Evolutionary conservation across 1,284 basidiomycete genomes (phyloP).

Genomic region (Pseudozyma flocculosa): DNA sequence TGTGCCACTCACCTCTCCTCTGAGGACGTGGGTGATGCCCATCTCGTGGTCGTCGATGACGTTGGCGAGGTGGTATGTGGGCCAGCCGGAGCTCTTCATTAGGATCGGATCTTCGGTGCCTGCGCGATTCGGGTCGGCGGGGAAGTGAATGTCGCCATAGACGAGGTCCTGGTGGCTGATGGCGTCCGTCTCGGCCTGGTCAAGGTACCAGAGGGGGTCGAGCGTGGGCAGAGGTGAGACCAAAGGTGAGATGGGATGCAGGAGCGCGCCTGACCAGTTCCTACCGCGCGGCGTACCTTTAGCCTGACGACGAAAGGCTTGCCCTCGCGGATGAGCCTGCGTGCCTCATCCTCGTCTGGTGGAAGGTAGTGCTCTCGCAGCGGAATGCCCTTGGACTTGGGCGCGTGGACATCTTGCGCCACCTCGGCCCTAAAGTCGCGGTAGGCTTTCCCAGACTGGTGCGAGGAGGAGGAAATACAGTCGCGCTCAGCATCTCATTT

Average conservation of each 20-base stretch:
- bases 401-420: conserved; percentile 71
- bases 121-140: conserved; percentile 52
- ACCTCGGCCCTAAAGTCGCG: conserved; percentile 80
- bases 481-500: too few species aligned
- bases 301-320: conserved; percentile 81
- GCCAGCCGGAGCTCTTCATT: conserved; percentile 86
- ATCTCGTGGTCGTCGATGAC: conserved; percentile 95
- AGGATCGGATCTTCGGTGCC: conserved; percentile 80
- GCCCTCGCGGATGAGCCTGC: conserved; percentile 70
- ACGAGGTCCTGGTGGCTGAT: conserved; percentile 66
- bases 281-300: conserved; percentile 67
- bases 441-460: conserved; percentile 78
- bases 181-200: not conserved
- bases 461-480: too few species aligned
- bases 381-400: conserved; percentile 66
- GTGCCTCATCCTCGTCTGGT: conserved; percentile 75
- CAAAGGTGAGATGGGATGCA: too few species aligned
- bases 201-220: not conserved
- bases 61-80: conserved; percentile 94
- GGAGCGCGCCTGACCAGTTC: too few species aligned
- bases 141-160: conserved; percentile 72
- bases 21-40: conserved; percentile 90
- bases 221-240: not conserved
- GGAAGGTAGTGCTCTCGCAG: conserved; percentile 79
- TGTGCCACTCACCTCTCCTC: conserved; percentile 68